These are phyloP conservation scores for Leishmania mexicana DNA, from an alignment of 208 protist genomes.

Conservation along the genomic window DNA sequence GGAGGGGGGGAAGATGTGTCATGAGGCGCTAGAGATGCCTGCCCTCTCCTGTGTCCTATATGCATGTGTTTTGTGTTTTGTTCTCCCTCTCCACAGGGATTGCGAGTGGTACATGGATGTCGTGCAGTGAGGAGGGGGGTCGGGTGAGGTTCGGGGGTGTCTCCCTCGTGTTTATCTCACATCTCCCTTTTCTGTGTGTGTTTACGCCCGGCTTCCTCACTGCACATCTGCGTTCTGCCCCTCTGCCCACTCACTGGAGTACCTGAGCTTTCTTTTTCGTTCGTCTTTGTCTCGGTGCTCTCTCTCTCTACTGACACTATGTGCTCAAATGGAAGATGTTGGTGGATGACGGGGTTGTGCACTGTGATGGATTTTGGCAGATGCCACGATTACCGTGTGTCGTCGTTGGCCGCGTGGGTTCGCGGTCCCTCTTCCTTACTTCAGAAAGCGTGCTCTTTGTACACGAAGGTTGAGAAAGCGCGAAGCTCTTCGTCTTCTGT, in stretches of 20 bases:
- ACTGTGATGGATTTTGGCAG: neutral
- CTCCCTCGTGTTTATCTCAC: no score
- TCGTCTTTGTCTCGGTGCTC: neutral
- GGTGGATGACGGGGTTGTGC: neutral
- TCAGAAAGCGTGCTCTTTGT: no score
- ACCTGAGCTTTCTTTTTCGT: constrained; percentile 3
- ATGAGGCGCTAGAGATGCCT: neutral
- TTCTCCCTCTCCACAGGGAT: neutral
- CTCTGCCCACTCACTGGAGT: neutral
- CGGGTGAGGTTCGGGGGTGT: neutral
- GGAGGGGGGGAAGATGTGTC: neutral
- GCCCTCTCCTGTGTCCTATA: neutral
- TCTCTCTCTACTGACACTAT: neutral
- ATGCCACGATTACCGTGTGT: neutral
- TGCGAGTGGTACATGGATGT: neutral
- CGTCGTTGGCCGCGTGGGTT: no score
- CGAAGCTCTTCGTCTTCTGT: no score
- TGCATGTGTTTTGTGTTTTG: neutral
- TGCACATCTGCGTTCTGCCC: neutral
- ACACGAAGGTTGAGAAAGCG: no score
- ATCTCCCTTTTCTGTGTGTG: no score
- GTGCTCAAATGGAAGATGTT: neutral
- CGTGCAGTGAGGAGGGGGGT: neutral
- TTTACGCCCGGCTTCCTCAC: neutral
- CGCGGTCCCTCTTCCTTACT: no score